Conservation (phyloP, 1,284 basidiomycete species). For the Pulchroboletus neoregius region DNA sequence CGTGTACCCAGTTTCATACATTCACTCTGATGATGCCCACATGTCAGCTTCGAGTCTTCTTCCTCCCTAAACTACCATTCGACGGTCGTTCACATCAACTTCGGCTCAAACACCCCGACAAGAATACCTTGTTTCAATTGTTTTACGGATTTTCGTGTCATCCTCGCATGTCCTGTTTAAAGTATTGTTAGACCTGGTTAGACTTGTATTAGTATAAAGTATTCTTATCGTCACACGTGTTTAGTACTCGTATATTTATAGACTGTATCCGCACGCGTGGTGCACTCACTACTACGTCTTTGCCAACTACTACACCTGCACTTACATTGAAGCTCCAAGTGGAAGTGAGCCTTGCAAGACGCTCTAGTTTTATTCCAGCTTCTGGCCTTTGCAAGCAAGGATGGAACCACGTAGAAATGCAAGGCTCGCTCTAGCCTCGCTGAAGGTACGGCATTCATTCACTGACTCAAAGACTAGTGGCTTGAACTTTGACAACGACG, state of each 20-base stretch:
- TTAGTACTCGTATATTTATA: conserved; percentile 9
- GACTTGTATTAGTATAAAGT: neutral
- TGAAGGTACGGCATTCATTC: conserved; percentile 27
- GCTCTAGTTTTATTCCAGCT: neutral
- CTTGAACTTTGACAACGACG: conserved; percentile 5
- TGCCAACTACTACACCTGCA: neutral
- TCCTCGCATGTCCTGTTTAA: conserved; percentile 11
- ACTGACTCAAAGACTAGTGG: neutral
- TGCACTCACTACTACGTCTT: too few relatives aligned
- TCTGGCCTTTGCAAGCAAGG: neutral
- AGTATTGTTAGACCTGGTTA: conserved; percentile 9
- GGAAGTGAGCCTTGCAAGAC: neutral
- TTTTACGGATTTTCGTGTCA: conserved; percentile 9
- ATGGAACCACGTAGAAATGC: conserved; percentile 26
- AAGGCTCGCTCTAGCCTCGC: conserved; percentile 17
- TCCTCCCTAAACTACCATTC: conserved; percentile 9
- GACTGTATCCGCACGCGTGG: neutral
- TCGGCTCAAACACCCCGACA: neutral
- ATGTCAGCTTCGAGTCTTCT: neutral
- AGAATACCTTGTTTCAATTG: conserved; percentile 8
- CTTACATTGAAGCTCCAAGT: neutral
- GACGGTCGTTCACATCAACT: neutral
- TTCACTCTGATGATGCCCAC: conserved; percentile 14
- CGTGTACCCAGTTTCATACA: conserved; percentile 28
- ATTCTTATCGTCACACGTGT: neutral